Evolutionary conservation across 768 basidiomycete genomes (phyloP).

Genomic region (Lactarius tabidus): DNA sequence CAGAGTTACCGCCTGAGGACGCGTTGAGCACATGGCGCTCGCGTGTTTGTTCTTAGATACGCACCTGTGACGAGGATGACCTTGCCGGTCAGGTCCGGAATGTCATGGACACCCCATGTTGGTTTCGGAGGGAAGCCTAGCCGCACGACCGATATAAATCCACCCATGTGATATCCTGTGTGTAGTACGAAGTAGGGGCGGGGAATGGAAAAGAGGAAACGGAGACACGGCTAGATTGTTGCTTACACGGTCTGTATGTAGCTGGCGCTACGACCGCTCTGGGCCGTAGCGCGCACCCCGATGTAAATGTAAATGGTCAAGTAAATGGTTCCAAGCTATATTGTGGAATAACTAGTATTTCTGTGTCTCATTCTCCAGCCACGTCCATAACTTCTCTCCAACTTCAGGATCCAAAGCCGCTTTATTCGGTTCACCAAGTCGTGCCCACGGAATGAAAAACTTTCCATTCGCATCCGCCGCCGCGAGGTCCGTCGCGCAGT

Average conservation of each 20-base stretch:
- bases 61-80: neutral
- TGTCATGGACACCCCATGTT: slow-evolving; percentile 39
- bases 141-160: neutral
- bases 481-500: slow-evolving; percentile 41
- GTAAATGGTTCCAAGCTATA: too few relatives aligned
- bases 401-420: slow-evolving; percentile 27
- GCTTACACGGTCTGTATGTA: too few relatives aligned
- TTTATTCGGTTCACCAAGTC: slow-evolving; percentile 20
- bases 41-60: too few relatives aligned
- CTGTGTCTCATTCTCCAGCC: slow-evolving; percentile 31
- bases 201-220: too few relatives aligned
- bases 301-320: too few relatives aligned
- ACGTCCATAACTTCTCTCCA: slow-evolving; percentile 32
- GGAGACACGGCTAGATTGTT: too few relatives aligned
- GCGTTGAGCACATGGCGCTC: too few relatives aligned
- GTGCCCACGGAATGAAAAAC: too few relatives aligned
- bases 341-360: neutral
- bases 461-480: slow-evolving; percentile 37
- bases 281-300: too few relatives aligned
- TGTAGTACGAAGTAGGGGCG: too few relatives aligned
- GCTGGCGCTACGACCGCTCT: too few relatives aligned
- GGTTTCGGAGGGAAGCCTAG: slow-evolving; percentile 43
- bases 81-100: neutral
- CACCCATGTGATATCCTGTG: too few relatives aligned
- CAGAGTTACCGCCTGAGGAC: slow-evolving; percentile 37